Evolutionary conservation across 2,329 filamentous ascomycete species (phyloP).

Genomic region (Chaetomium sp.): DNA sequence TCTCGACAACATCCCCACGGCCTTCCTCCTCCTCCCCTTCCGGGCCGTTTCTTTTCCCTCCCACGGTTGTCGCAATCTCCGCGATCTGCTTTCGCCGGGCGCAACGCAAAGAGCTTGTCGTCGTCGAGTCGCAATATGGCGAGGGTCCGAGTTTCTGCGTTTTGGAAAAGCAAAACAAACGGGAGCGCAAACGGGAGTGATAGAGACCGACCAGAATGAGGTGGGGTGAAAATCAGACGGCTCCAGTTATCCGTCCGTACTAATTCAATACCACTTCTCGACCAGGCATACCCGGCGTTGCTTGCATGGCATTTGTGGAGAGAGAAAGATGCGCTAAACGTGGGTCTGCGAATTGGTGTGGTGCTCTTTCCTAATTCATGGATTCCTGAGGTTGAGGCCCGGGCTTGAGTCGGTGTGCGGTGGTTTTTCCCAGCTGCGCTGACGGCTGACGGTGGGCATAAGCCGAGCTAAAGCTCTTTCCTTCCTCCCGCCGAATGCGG

Average conservation of each 20-base stretch:
- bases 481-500: slow-evolving; percentile 25
- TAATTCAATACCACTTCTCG: slow-evolving; percentile 9
- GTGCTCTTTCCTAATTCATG: slow-evolving; percentile 7
- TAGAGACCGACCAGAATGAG: neutral
- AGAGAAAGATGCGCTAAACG: neutral
- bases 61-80: slow-evolving; percentile 18
- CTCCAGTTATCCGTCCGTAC: neutral
- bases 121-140: slow-evolving; percentile 17
- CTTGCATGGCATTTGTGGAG: slow-evolving; percentile 21
- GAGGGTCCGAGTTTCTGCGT: neutral
- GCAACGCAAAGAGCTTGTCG: slow-evolving; percentile 4
- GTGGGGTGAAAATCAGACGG: slow-evolving; percentile 21
- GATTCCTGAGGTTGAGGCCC: neutral
- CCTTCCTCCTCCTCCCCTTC: slow-evolving; percentile 1
- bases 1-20: slow-evolving; percentile 8
- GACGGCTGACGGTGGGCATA: neutral
- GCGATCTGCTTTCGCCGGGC: neutral
- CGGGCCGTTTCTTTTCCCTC: neutral
- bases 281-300: neutral
- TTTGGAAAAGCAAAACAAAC: neutral
- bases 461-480: slow-evolving; percentile 20
- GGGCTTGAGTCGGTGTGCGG: neutral
- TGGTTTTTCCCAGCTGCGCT: neutral
- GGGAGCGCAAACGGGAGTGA: neutral
- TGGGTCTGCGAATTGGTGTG: neutral